Evolutionary conservation across 108 stramenopile genomes (phyloP), one percentile per base, ranked within the genome.

Genomic region (Tribonema minus): DNA sequence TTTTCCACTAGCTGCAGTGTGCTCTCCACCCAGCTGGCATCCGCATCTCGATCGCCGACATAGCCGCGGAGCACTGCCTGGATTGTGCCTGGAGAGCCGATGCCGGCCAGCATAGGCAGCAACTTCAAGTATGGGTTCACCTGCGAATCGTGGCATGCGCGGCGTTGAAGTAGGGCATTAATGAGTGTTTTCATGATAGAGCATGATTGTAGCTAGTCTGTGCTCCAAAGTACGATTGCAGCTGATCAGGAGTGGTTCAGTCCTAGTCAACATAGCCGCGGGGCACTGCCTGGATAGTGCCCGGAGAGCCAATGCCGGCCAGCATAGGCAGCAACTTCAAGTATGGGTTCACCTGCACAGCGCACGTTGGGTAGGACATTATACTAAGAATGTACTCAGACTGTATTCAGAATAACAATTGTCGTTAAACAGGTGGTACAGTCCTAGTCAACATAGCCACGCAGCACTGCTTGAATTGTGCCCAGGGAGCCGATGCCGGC

Each of bases 401-500:
- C n/a, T n/a, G n/a, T n/a, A n/a, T n/a, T n/a, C n/a, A n/a, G n/a
- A n/a, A n/a, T n/a, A n/a, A n/a, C n/a, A n/a, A n/a, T n/a, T n/a
- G n/a, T n/a, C n/a, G n/a, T n/a, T n/a, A n/a, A n/a, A n/a, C n/a
- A n/a, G n/a, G n/a, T n/a, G n/a, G n/a, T n/a, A n/a, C n/a, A n/a
- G n/a, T n/a, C n/a, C n/a, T n/a, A n/a, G n/a, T n/a, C 81, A 9
- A 67, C 32, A 35, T 82, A 82, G 25, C 81, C 81, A 15, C 54
- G 35, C 60, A 82, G 64, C 23, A 82, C 81, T 39, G 71, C 81
- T 74, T 82, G 81, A 15, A 82, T 46, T 0, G 81, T 82, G 58
- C 81, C 81, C 3, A 70, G 81, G 0, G 81, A 82, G 31, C 81
- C 81, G 30, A 82, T 82, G 25, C 81, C 81, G 15, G 81, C 81